These are phyloP conservation scores for Zizania palustris DNA, from an alignment of 202 grass and related monocot genomes.

Conservation along the genomic window DNA sequence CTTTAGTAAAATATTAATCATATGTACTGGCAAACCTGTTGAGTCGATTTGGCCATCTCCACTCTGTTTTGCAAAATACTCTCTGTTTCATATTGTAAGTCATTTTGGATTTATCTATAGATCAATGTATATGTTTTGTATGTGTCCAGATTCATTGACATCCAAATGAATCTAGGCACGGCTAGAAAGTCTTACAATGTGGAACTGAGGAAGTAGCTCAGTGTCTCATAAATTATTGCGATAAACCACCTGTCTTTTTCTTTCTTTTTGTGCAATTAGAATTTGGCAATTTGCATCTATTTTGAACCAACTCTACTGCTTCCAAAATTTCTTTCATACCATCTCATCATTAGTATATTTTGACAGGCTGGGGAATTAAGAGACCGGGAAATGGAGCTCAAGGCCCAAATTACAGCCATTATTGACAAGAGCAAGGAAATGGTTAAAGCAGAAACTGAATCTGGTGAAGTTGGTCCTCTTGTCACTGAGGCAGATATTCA, in stretches of 20 bases:
- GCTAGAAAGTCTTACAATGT: too few species aligned
- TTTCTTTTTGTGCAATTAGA: conserved; percentile 9
- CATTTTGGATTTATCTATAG: too few species aligned
- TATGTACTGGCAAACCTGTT: conserved; percentile 8
- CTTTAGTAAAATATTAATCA: neutral
- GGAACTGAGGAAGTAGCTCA: neutral
- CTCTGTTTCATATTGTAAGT: too few species aligned
- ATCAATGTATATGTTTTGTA: too few species aligned
- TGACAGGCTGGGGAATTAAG: conserved; percentile 72
- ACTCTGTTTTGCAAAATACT: neutral
- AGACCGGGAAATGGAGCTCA: conserved; percentile 76
- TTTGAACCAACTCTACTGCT: neutral
- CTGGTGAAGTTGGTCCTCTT: conserved; percentile 64
- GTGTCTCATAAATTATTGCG: neutral
- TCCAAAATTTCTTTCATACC: conserved; percentile 4
- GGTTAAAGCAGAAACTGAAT: conserved; percentile 82
- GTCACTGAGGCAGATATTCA: conserved; percentile 84
- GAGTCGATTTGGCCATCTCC: neutral
- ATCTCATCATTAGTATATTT: conserved; percentile 32
- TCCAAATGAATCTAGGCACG: too few species aligned
- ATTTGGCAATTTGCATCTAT: conserved; percentile 6
- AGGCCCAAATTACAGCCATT: conserved; percentile 68
- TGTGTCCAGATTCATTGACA: too few species aligned
- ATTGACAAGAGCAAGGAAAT: conserved; percentile 81
- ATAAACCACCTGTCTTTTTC: conserved; percentile 4